Evolutionary conservation across 1,284 basidiomycete genomes (phyloP).

Genomic region (Papiliotrema laurentii): DNA sequence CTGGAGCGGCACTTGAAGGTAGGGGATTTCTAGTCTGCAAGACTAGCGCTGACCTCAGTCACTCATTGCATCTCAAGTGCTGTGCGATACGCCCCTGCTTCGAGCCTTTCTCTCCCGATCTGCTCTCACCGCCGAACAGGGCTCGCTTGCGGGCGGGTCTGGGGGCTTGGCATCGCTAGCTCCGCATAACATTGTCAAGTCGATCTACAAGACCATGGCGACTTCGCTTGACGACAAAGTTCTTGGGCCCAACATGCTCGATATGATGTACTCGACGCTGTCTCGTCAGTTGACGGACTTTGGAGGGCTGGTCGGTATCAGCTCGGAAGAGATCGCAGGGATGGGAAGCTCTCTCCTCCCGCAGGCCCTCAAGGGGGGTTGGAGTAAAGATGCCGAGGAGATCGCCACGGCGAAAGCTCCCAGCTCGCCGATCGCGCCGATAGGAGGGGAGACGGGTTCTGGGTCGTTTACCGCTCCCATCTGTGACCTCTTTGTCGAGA

Average conservation of each 20-base stretch:
- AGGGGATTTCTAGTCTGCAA: slow-evolving; percentile 17
- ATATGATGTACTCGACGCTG: slow-evolving; percentile 65
- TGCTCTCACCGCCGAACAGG: not conserved
- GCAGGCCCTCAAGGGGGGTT: slow-evolving; percentile 54
- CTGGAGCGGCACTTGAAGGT: slow-evolving; percentile 89
- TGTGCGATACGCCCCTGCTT: slow-evolving; percentile 79
- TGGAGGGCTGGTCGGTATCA: slow-evolving; percentile 68
- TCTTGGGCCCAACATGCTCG: slow-evolving; percentile 87
- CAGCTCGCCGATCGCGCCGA: slow-evolving; percentile 56
- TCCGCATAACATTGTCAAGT: slow-evolving; percentile 67
- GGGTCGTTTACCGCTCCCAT: slow-evolving; percentile 88
- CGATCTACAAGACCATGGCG: slow-evolving; percentile 79
- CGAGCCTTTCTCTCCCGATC: slow-evolving; percentile 76
- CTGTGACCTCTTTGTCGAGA: slow-evolving; percentile 83
- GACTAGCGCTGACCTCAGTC: slow-evolving; percentile 52
- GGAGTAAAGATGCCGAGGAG: not conserved
- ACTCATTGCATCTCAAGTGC: slow-evolving; percentile 64
- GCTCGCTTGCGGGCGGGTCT: slow-evolving; percentile 1
- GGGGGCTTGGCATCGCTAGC: slow-evolving; percentile 15
- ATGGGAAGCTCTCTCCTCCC: slow-evolving; percentile 19
- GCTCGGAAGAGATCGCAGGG: slow-evolving; percentile 55
- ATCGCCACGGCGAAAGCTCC: not conserved
- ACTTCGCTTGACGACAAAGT: slow-evolving; percentile 91
- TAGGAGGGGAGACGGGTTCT: slow-evolving; percentile 79
- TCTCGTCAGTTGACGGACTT: slow-evolving; percentile 82